phyloP scores from a whole-genome alignment of 768 basidiomycete species.

The Dioszegia crocea region DNA sequence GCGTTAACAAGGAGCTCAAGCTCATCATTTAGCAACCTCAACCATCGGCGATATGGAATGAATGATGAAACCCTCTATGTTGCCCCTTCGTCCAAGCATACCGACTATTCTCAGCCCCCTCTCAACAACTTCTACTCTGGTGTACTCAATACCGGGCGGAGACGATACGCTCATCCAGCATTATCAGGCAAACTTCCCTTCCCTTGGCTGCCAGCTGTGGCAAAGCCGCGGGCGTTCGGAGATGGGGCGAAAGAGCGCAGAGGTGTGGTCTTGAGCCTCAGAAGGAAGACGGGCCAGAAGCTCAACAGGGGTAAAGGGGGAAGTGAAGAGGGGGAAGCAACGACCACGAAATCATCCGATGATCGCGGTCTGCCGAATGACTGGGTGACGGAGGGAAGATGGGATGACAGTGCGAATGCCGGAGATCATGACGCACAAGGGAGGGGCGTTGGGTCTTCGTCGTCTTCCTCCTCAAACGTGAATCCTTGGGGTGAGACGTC shows the following conservation, averaged over 20 bases:
- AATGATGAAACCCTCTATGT: slow-evolving; percentile 94
- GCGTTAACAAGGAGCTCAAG: not conserved
- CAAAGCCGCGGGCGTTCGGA: slow-evolving; percentile 71
- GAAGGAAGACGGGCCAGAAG: slow-evolving; percentile 34
- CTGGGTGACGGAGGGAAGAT: not conserved
- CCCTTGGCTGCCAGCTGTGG: slow-evolving; percentile 90
- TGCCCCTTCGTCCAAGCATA: slow-evolving; percentile 86
- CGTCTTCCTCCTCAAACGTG: slow-evolving; percentile 15
- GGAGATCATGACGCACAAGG: not conserved
- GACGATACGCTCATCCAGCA: slow-evolving; percentile 91
- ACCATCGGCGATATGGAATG: slow-evolving; percentile 78
- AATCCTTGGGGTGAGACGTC: slow-evolving; percentile 52
- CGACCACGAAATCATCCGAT: not conserved
- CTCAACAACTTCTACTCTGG: slow-evolving; percentile 94
- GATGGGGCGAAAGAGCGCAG: slow-evolving; percentile 33
- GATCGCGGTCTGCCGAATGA: not conserved
- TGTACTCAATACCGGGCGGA: slow-evolving; percentile 90
- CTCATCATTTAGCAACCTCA: slow-evolving; percentile 60
- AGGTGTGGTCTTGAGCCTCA: slow-evolving; percentile 31
- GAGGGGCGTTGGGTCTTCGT: not conserved
- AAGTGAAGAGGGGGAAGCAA: not conserved
- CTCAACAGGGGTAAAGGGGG: slow-evolving; percentile 9
- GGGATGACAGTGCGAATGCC: not conserved
- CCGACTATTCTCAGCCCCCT: slow-evolving; percentile 93
- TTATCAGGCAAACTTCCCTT: slow-evolving; percentile 86